phyloP scores from a whole-genome alignment of 2,329 filamentous ascomycete genomes.

The Monosporascus sp. region DNA sequence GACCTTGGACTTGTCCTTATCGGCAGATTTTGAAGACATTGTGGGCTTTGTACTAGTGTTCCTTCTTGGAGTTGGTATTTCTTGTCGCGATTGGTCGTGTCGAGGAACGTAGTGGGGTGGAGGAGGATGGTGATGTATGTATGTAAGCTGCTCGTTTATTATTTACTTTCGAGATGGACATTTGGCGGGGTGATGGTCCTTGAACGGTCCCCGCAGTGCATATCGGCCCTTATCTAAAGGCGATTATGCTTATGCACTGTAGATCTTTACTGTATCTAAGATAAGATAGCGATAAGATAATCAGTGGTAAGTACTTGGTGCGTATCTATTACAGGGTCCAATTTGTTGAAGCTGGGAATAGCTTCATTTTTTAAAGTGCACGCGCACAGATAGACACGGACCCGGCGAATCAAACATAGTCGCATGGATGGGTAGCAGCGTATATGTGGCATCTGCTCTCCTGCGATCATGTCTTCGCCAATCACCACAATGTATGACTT shows the following conservation, averaged over 20 bases:
- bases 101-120: neutral
- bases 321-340: neutral
- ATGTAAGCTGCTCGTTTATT: neutral
- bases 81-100: no score
- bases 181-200: neutral
- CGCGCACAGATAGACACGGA: neutral
- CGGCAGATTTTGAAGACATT: conserved; percentile 23
- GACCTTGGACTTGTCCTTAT: conserved; percentile 75
- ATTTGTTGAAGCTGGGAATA: neutral
- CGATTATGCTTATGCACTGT: neutral
- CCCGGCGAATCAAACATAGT: conserved; percentile 5
- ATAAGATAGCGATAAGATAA: neutral
- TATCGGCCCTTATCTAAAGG: no score
- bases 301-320: neutral
- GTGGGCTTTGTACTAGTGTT: neutral
- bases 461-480: conserved; percentile 25
- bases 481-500: conserved; percentile 5
- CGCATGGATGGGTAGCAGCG: conserved; percentile 29
- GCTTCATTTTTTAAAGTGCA: neutral
- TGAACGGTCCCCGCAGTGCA: no score
- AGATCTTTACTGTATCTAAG: neutral
- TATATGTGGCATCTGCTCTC: conserved; percentile 17
- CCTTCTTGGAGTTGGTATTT: neutral
- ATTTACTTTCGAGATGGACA: neutral
- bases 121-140: neutral